phyloP scores from a whole-genome alignment of 371 early-diverging fungal species.

The Amoeboaphelidium protococcarum region DNA sequence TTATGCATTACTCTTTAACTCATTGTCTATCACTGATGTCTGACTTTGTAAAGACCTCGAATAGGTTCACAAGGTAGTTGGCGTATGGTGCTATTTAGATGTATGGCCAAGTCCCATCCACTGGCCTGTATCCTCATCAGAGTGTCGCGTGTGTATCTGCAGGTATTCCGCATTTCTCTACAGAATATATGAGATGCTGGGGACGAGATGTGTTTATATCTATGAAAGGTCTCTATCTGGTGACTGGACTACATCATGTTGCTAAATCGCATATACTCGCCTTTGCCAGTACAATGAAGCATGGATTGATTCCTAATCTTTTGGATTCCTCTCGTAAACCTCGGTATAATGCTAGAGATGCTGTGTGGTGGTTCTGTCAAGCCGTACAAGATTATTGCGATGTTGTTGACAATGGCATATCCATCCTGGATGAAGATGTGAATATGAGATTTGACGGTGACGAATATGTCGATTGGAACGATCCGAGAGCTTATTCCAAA shows the following conservation, averaged over 20 bases:
- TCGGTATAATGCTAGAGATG: constrained; percentile 85
- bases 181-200: constrained; percentile 84
- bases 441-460: constrained; percentile 57
- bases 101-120: constrained; percentile 37
- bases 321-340: constrained; percentile 58
- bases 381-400: constrained; percentile 62
- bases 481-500: constrained; percentile 26
- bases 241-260: constrained; percentile 47
- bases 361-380: constrained; percentile 84
- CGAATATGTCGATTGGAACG: constrained; percentile 31
- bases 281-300: constrained; percentile 61
- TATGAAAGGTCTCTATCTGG: constrained; percentile 51
- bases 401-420: constrained; percentile 40
- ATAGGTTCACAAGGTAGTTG: constrained; percentile 30
- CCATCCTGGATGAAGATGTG: constrained; percentile 37
- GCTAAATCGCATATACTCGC: constrained; percentile 60
- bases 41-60: constrained; percentile 17
- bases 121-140: constrained; percentile 39
- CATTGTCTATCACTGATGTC: constrained; percentile 31
- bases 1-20: constrained; percentile 34
- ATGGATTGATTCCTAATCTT: constrained; percentile 84
- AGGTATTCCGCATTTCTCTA: constrained; percentile 83
- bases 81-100: constrained; percentile 59
- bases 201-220: constrained; percentile 89
- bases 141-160: constrained; percentile 45